A percentile compares a stretch with the other conserved stretches of the same genome.
These are phyloP conservation scores for Elsinoe batatas DNA, from an alignment of 2,329 filamentous ascomycete genomes.

Conservation along the genomic window DNA sequence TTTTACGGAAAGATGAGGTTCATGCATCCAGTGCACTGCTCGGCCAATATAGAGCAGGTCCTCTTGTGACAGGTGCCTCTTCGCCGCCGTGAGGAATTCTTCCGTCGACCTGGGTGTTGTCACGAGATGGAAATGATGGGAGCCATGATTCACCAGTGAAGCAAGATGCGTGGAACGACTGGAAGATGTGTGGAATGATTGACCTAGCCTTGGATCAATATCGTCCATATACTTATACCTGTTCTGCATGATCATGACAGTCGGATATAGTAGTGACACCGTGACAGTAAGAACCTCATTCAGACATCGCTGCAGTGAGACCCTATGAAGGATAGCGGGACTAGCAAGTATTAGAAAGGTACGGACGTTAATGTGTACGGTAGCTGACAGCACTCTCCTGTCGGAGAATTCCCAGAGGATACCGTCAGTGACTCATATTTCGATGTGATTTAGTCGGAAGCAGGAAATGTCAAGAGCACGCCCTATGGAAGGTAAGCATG, in stretches of 20 bases:
- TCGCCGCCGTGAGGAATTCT: neutral
- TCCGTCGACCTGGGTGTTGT: neutral
- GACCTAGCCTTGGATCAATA: too few relatives aligned
- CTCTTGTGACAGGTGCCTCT: neutral
- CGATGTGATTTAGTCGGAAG: neutral
- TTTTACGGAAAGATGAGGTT: slow-evolving; percentile 12
- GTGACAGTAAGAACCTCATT: neutral
- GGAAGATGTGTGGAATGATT: too few relatives aligned
- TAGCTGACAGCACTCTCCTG: neutral
- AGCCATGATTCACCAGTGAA: slow-evolving; percentile 13
- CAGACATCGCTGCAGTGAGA: neutral
- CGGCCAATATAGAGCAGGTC: slow-evolving; percentile 18
- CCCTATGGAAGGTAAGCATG: neutral
- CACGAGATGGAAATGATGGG: slow-evolving; percentile 18
- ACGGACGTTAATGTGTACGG: neutral
- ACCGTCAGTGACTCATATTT: neutral
- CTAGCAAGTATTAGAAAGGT: neutral
- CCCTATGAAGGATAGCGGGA: neutral
- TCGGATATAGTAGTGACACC: too few relatives aligned
- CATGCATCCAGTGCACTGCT: slow-evolving; percentile 20
- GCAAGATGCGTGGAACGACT: too few relatives aligned
- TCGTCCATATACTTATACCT: too few relatives aligned
- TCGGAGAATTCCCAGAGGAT: neutral
- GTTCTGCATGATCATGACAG: too few relatives aligned
- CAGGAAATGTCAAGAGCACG: neutral